phyloP scores from a whole-genome alignment of 768 basidiomycete species.

The Polyporus arcularius region DNA sequence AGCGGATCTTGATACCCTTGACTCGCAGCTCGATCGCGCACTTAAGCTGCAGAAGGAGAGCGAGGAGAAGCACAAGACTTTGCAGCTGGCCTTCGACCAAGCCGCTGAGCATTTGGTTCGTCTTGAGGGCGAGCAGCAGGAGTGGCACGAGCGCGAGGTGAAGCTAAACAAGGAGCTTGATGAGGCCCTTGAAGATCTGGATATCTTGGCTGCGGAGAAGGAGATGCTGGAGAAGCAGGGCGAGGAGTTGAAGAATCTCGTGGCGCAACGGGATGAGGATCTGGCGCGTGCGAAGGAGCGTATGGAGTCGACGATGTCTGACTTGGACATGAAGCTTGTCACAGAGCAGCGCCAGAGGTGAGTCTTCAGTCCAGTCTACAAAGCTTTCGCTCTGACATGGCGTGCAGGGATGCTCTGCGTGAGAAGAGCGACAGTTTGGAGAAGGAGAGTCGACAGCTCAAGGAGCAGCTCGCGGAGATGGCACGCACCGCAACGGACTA shows the following conservation, averaged over 20 bases:
- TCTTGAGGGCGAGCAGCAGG: slow-evolving; percentile 74
- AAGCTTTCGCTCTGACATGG: not conserved
- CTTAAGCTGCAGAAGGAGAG: slow-evolving; percentile 76
- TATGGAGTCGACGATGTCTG: slow-evolving; percentile 60
- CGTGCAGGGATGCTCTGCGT: slow-evolving; percentile 61
- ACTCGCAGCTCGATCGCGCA: slow-evolving; percentile 83
- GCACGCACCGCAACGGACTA: slow-evolving; percentile 77
- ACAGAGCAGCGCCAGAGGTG: slow-evolving; percentile 66
- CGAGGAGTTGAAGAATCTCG: slow-evolving; percentile 69
- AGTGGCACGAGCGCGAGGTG: slow-evolving; percentile 63
- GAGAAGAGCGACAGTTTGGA: slow-evolving; percentile 63
- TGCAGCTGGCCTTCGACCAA: slow-evolving; percentile 75
- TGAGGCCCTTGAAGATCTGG: slow-evolving; percentile 59
- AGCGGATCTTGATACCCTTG: slow-evolving; percentile 78
- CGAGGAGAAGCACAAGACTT: slow-evolving; percentile 74
- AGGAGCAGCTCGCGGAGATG: slow-evolving; percentile 77
- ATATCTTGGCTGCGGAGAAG: slow-evolving; percentile 55
- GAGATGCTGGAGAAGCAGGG: slow-evolving; percentile 64
- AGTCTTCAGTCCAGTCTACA: slow-evolving; percentile 25
- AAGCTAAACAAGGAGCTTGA: slow-evolving; percentile 62
- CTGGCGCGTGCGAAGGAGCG: slow-evolving; percentile 72
- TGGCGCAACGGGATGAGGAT: slow-evolving; percentile 80
- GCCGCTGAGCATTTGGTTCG: slow-evolving; percentile 85
- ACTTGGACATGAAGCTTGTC: slow-evolving; percentile 72
- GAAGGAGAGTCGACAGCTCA: slow-evolving; percentile 66